A percentile compares a stretch with the other conserved stretches of the same genome.
Conservation (phyloP, 805 yeast species). For the Torulaspora delbrueckii region DNA sequence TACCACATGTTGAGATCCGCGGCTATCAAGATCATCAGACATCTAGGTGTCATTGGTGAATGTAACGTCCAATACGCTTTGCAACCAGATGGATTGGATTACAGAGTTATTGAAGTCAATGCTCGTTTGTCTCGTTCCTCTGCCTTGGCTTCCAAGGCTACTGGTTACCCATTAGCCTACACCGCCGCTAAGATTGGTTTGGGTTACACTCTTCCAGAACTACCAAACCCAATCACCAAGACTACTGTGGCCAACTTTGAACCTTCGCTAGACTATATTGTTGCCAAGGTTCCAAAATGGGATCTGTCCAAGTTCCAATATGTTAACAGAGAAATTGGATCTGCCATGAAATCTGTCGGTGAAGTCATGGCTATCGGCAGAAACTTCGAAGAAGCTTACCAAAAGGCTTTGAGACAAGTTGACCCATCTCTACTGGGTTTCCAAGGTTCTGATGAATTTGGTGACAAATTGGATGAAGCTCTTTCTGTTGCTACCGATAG, state of each 20-base stretch:
- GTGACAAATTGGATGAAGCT: slow-evolving; percentile 70
- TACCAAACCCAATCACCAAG: slow-evolving; percentile 94
- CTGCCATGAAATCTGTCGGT: slow-evolving; percentile 98
- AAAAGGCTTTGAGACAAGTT: slow-evolving; percentile 93
- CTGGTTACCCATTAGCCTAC: slow-evolving; percentile 97
- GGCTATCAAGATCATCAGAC: slow-evolving; percentile 95
- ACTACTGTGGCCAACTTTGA: slow-evolving; percentile 95
- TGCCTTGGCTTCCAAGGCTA: slow-evolving; percentile 96
- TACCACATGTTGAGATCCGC: slow-evolving; percentile 97
- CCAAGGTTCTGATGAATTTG: slow-evolving; percentile 73
- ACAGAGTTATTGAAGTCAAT: slow-evolving; percentile 94
- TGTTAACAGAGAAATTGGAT: slow-evolving; percentile 88
- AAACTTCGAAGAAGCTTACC: slow-evolving; percentile 94
- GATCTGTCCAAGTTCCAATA: slow-evolving; percentile 93
- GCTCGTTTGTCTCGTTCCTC: slow-evolving; percentile 96
- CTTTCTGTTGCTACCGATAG: slow-evolving; percentile 88
- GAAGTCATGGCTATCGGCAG: slow-evolving; percentile 99
- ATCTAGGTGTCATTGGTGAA: slow-evolving; percentile 97
- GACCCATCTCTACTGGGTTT: slow-evolving; percentile 88
- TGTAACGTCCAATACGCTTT: slow-evolving; percentile 97
- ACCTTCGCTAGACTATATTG: slow-evolving; percentile 94
- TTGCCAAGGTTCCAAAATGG: slow-evolving; percentile 98
- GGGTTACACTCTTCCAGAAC: slow-evolving; percentile 89
- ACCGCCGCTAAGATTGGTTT: slow-evolving; percentile 97
- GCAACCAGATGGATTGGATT: slow-evolving; percentile 92